Conservation (phyloP, 768 basidiomycete species). For the Leccinum pellstonianum region DNA sequence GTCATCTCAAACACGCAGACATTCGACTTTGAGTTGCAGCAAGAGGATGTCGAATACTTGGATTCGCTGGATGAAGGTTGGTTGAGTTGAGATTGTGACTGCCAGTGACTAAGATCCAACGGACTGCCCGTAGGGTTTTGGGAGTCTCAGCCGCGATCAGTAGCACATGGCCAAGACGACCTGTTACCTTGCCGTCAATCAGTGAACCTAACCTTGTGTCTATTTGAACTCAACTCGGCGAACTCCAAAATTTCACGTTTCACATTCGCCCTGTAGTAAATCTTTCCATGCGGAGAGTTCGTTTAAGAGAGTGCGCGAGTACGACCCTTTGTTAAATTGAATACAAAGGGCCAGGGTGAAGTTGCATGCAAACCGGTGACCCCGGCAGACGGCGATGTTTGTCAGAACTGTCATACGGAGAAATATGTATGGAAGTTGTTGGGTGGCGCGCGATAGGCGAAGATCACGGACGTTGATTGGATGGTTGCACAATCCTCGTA, state of each 20-base stretch:
- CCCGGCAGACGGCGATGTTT: background rate
- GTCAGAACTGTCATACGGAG: slow-evolving; percentile 3
- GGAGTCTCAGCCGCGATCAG: background rate
- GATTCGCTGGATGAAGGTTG: slow-evolving; percentile 50
- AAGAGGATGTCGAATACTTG: slow-evolving; percentile 48
- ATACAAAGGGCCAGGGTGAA: background rate
- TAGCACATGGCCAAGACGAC: background rate
- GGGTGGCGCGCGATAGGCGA: slow-evolving; percentile 23
- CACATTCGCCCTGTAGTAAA: background rate
- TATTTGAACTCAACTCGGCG: background rate
- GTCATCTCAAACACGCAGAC: slow-evolving; percentile 57
- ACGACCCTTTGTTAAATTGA: background rate
- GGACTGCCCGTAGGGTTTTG: slow-evolving; percentile 8
- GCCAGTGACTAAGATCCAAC: slow-evolving; percentile 8
- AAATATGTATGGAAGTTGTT: background rate
- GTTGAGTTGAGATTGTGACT: slow-evolving; percentile 16
- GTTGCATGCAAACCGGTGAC: background rate
- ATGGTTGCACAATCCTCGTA: background rate
- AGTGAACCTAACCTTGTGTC: slow-evolving; percentile 22
- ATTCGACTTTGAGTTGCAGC: slow-evolving; percentile 58
- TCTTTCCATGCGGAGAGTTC: background rate
- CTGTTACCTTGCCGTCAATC: slow-evolving; percentile 6
- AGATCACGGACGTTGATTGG: slow-evolving; percentile 24
- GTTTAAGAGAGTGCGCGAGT: background rate
- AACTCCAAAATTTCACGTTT: background rate